Percentiles rank a stretch among this genome's conserved stretches.
Evolutionary conservation across 2,329 filamentous ascomycete species (phyloP).

Genomic region (Clonostachys sp.): DNA sequence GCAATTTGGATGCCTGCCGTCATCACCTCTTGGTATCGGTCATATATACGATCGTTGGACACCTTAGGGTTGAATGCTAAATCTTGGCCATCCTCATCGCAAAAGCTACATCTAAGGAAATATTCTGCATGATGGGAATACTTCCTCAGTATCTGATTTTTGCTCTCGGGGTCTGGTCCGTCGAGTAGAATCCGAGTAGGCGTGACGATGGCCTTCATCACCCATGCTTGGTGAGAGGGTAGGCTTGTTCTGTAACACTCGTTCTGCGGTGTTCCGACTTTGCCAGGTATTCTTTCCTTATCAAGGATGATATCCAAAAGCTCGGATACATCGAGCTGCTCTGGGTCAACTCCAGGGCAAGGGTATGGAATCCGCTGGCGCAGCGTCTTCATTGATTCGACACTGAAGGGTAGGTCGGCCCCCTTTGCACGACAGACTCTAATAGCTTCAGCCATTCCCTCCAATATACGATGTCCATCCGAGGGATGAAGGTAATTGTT

Average conservation of each 20-base stretch:
- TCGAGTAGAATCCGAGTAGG: constrained; percentile 52
- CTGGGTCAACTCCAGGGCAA: constrained; percentile 41
- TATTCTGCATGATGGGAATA: constrained; percentile 54
- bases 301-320: constrained; percentile 33
- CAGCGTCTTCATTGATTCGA: constrained; percentile 48
- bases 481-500: constrained; percentile 58
- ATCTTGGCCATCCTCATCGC: constrained; percentile 66
- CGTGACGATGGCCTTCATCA: constrained; percentile 55
- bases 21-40: constrained; percentile 58
- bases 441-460: constrained; percentile 28
- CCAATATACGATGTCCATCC: constrained; percentile 40
- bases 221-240: constrained; percentile 35
- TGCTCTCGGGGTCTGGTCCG: constrained; percentile 62
- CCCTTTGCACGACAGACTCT: constrained; percentile 11
- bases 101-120: constrained; percentile 69
- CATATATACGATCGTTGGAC: constrained; percentile 41
- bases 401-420: constrained; percentile 34
- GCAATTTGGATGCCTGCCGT: constrained; percentile 56
- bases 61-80: constrained; percentile 52
- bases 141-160: constrained; percentile 67
- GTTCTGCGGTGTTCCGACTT: background rate
- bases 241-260: constrained; percentile 18
- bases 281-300: constrained; percentile 22
- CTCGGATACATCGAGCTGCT: constrained; percentile 26
- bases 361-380: constrained; percentile 48